Base-by-base conservation (phyloP, 495 filamentous ascomycete genomes). In the Trypethelium eluteriae region DNA sequence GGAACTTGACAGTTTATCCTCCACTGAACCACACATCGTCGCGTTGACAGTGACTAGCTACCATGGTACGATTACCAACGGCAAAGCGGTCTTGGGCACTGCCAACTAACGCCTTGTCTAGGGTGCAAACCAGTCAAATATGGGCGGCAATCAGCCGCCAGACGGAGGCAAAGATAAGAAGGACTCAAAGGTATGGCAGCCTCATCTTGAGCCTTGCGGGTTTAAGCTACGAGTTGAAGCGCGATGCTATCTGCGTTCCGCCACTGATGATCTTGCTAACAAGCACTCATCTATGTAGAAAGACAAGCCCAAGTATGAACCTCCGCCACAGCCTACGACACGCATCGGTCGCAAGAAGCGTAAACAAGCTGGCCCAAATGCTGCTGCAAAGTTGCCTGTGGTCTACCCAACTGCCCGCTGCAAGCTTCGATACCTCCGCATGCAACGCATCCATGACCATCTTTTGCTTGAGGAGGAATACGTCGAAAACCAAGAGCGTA, bases 291-390 rank as follows among this genome's bases (percentile, higher is more conserved):
- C 65, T 66, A 25, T 77, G 71, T 74, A 98, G 92, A 96, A 99
- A 84, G 92, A 98, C 61, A 98, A 98, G 85, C 94, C 95, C 69
- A 96, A 91, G 88, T 98, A 99, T 81, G 94, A 99, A 76, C 94
- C 94, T 61, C 94, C 94, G 67, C 95, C 95, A 76, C 89, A 91
- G 67, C 94, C 94, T 50, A 98, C 94, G 41, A 98, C 94, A 67
- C 92, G 94, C 74, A 89, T 99, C 76, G 94, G 94, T n/a, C 89
- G 93, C 70, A 96, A 92, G 87, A 98, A 98, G 86, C 92, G 92
- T 80, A 94, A 88, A 84, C 86, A 85, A 44, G 92, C 88, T 66
- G 95, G 94, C 62, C 91, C 92, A 65, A 96, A 91, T 77, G 92
- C 94, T 47, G 89, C 94, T 10, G 88, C 92, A 34, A 99, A 99